Base-by-base conservation (phyloP, 192 early-diverging fungal species). In the Coemansia javaensis region DNA sequence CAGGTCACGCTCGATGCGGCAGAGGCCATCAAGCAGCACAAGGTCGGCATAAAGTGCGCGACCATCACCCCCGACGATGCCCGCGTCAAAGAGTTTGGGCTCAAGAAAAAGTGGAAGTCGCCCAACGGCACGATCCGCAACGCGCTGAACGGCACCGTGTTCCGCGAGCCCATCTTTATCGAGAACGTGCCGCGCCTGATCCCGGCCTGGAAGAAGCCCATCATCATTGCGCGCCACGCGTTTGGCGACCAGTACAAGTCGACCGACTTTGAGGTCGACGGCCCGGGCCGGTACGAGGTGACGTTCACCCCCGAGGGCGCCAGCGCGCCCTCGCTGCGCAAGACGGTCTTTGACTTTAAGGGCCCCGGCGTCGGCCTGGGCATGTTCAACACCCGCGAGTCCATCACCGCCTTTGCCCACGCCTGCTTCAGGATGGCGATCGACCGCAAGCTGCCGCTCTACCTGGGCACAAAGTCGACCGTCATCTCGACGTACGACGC, bases 201-300 rank as follows among this genome's bases (percentile, higher is more conserved):
- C 25, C 93, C 94, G 13, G 88, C 87, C 16, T 94, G 91, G 91
- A 93, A 85, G 38, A 80, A 92, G 61, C 91, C 94, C 50, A 98
- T 98, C 66, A 77, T 93, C 52, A 88, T 98, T 67, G 95, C 92
- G 31, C 85, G 95, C 60, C 95, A 98, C 50, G 95, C 95, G 42
- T 91, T 89, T 55, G 95, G 95, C 60, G 95, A 98, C 77, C 95
- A 96, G 90, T 99, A 99, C 87, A 81, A 81, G 62, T 85, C 94
- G 6, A 97, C 97, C 16, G 97, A 99, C 71, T 91, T 99, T 79
- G 82, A 94, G 62, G 86, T 86, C 35, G 78, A 82, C 41, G 86
- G 88, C 33, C 85, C 94, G 20, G 97, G 97, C 49, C 89, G 83
- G 44, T 90, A 93, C 52, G 86, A 95, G 51, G 79, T 99, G 39